These are phyloP conservation scores for Ilyonectria mors-panacis DNA, from an alignment of 2,329 filamentous ascomycete genomes.

Conservation along the genomic window DNA sequence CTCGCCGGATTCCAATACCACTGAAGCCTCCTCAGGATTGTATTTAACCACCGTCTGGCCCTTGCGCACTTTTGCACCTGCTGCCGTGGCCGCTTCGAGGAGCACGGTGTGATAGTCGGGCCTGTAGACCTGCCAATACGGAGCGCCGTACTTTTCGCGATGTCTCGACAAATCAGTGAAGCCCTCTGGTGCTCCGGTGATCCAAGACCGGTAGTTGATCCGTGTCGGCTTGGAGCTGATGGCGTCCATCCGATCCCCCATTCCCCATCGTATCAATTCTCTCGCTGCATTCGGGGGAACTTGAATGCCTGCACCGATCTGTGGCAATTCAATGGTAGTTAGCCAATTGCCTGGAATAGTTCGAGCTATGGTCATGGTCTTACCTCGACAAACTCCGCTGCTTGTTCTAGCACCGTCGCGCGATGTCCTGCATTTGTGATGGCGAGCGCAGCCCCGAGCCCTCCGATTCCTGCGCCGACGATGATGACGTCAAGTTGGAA, in stretches of 20 bases:
- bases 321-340: background rate
- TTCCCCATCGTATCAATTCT: slow-evolving; percentile 28
- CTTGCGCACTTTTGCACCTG: slow-evolving; percentile 16
- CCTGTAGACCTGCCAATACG: slow-evolving; percentile 26
- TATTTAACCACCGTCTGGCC: slow-evolving; percentile 13
- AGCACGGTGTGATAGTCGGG: slow-evolving; percentile 24
- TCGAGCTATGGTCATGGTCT: background rate
- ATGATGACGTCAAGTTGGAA: slow-evolving; percentile 23
- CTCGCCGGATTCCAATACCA: slow-evolving; percentile 16
- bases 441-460: slow-evolving; percentile 16
- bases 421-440: slow-evolving; percentile 18
- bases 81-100: slow-evolving; percentile 11
- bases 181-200: slow-evolving; percentile 13
- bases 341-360: too few species aligned
- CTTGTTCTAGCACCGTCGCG: slow-evolving; percentile 30
- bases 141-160: slow-evolving; percentile 18
- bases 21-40: slow-evolving; percentile 6
- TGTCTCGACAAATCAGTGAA: slow-evolving; percentile 13
- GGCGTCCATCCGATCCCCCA: slow-evolving; percentile 22
- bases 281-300: slow-evolving; percentile 25
- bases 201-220: slow-evolving; percentile 25
- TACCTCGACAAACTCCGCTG: slow-evolving; percentile 26
- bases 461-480: slow-evolving; percentile 29
- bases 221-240: slow-evolving; percentile 23
- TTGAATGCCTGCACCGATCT: slow-evolving; percentile 29